Percentiles rank a stretch among this genome's conserved stretches.
Conservation (phyloP, 2,329 filamentous ascomycete genomes). For the Diaporthe australafricana region DNA sequence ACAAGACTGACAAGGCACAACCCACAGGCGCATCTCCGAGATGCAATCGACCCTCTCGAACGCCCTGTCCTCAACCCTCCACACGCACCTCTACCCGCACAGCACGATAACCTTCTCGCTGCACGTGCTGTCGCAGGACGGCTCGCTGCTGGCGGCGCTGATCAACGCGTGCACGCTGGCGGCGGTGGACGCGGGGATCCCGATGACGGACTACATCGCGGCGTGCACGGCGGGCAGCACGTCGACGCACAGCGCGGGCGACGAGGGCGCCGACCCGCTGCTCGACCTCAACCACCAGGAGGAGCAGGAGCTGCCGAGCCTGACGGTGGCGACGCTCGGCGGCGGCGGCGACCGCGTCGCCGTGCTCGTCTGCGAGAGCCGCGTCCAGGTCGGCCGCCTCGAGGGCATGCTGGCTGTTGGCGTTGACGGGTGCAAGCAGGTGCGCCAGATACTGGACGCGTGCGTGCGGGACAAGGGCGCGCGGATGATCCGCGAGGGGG, state of each 20-base stretch:
- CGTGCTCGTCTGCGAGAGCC: constrained; percentile 86
- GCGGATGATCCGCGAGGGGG: constrained; percentile 70
- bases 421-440: constrained; percentile 90
- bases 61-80: constrained; percentile 81
- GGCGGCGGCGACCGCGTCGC: constrained; percentile 78
- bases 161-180: constrained; percentile 93
- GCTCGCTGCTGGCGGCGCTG: constrained; percentile 87
- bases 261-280: constrained; percentile 79
- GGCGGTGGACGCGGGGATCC: constrained; percentile 92
- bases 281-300: constrained; percentile 84
- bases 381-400: constrained; percentile 82
- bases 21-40: constrained; percentile 78
- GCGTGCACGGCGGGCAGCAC: constrained; percentile 90
- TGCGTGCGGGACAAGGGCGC: constrained; percentile 80
- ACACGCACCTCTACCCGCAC: constrained; percentile 90
- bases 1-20: not conserved
- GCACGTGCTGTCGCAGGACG: constrained; percentile 90
- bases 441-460: constrained; percentile 82
- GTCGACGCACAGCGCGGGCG: constrained; percentile 71
- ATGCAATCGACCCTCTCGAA: constrained; percentile 83
- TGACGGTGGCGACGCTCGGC: constrained; percentile 87
- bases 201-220: constrained; percentile 91
- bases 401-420: constrained; percentile 95
- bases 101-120: constrained; percentile 85
- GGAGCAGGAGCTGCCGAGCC: constrained; percentile 87